Percentiles rank a stretch among this genome's conserved stretches.
These are phyloP conservation scores for Mentha longifolia DNA, from an alignment of 257 asterid species.

Conservation along the genomic window DNA sequence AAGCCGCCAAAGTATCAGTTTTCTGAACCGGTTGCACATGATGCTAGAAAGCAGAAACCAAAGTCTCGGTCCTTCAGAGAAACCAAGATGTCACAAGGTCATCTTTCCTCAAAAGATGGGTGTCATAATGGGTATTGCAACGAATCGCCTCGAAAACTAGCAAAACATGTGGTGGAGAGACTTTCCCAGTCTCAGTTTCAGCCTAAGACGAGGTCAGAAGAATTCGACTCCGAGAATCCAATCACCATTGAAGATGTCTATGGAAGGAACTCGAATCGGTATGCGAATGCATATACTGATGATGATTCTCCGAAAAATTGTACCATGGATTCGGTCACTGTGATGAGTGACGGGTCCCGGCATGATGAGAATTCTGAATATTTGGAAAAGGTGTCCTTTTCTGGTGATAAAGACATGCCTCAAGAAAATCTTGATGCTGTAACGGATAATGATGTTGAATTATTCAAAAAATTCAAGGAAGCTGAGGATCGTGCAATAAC, in stretches of 20 bases:
- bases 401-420: constrained; percentile 44
- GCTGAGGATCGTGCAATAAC: constrained; percentile 72
- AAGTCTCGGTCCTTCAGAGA: constrained; percentile 81
- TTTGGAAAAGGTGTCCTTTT: constrained; percentile 45
- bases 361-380: constrained; percentile 48
- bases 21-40: constrained; percentile 51
- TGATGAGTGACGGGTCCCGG: constrained; percentile 47
- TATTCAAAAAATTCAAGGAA: constrained; percentile 61
- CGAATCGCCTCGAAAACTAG: constrained; percentile 83
- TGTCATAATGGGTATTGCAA: constrained; percentile 55
- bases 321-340: constrained; percentile 46
- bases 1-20: constrained; percentile 62
- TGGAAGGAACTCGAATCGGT: constrained; percentile 51
- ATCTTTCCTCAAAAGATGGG: constrained; percentile 53
- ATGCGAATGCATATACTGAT: constrained; percentile 57
- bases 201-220: constrained; percentile 58
- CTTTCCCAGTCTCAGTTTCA: constrained; percentile 74
- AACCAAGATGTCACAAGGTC: constrained; percentile 48
- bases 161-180: constrained; percentile 89
- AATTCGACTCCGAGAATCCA: constrained; percentile 62
- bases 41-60: constrained; percentile 73
- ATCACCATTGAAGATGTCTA: constrained; percentile 90
- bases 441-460: constrained; percentile 53
- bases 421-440: constrained; percentile 36
- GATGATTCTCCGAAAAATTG: constrained; percentile 45